phyloP scores from a whole-genome alignment of 805 yeast species.

The Cyberlindnera veronae region DNA sequence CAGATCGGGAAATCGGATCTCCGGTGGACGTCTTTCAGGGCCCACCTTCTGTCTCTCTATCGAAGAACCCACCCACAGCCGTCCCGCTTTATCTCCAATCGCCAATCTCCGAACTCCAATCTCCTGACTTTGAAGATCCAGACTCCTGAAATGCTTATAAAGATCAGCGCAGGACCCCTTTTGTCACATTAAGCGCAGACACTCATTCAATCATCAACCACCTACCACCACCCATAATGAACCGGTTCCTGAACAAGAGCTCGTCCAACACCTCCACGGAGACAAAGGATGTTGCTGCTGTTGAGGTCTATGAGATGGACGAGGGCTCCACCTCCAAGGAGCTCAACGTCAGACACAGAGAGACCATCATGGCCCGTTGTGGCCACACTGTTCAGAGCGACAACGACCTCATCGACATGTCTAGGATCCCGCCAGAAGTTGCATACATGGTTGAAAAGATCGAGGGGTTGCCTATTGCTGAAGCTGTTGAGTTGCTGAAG shows the following conservation, averaged over 20 bases:
- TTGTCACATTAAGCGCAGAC: too few species aligned
- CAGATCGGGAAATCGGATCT: too few species aligned
- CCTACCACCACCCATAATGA: not conserved
- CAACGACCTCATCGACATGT: slow-evolving; percentile 18
- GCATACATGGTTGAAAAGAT: slow-evolving; percentile 37
- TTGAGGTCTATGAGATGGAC: slow-evolving; percentile 9
- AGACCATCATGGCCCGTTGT: slow-evolving; percentile 10
- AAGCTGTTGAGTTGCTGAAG: slow-evolving; percentile 25
- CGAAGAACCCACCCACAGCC: too few species aligned
- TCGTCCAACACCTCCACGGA: slow-evolving; percentile 5
- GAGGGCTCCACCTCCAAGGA: slow-evolving; percentile 9
- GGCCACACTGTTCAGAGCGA: slow-evolving; percentile 16
- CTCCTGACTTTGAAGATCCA: too few species aligned
- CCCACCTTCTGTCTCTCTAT: too few species aligned
- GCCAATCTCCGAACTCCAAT: too few species aligned
- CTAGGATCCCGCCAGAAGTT: slow-evolving; percentile 16
- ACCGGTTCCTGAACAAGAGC: slow-evolving; percentile 8
- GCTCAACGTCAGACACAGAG: slow-evolving; percentile 12
- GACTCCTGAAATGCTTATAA: too few species aligned
- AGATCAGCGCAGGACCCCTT: too few species aligned
- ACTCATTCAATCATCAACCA: not conserved
- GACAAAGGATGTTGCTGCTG: slow-evolving; percentile 1
- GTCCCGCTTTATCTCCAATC: too few species aligned
- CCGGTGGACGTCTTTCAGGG: too few species aligned
- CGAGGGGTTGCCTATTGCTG: slow-evolving; percentile 28